These are phyloP conservation scores for Lactarius pseudohatsudake DNA, from an alignment of 768 basidiomycete genomes.

Conservation along the genomic window DNA sequence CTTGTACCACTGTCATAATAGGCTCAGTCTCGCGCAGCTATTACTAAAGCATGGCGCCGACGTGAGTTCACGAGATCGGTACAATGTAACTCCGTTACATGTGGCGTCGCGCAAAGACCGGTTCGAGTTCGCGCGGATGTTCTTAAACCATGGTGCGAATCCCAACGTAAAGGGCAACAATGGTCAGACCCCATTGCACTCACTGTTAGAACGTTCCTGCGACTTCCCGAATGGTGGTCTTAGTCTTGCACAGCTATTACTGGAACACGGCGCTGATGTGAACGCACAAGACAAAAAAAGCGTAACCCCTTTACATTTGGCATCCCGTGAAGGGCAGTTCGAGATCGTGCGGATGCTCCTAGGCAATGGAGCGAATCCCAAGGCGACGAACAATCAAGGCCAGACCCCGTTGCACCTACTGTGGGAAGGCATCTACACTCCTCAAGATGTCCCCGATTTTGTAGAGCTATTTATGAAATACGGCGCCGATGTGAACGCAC, in stretches of 20 bases:
- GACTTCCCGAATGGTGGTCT: neutral
- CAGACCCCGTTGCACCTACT: neutral
- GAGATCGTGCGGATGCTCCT: neutral
- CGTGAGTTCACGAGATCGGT: too few relatives aligned
- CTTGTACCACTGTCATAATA: fast-evolving
- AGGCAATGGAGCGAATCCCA: neutral
- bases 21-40: too few relatives aligned
- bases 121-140: too few relatives aligned
- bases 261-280: neutral
- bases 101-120: too few relatives aligned
- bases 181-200: neutral
- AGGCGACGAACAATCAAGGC: neutral
- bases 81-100: too few relatives aligned
- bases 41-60: too few relatives aligned
- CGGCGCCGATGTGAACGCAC: neutral
- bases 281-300: neutral
- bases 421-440: fast-evolving
- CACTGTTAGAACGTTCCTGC: neutral
- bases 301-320: neutral
- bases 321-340: neutral
- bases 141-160: too few relatives aligned
- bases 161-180: too few relatives aligned
- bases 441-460: neutral
- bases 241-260: neutral
- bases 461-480: neutral